Evolutionary conservation across 2,329 filamentous ascomycete genomes (phyloP).

Genomic region (Sclerotinia borealis): DNA sequence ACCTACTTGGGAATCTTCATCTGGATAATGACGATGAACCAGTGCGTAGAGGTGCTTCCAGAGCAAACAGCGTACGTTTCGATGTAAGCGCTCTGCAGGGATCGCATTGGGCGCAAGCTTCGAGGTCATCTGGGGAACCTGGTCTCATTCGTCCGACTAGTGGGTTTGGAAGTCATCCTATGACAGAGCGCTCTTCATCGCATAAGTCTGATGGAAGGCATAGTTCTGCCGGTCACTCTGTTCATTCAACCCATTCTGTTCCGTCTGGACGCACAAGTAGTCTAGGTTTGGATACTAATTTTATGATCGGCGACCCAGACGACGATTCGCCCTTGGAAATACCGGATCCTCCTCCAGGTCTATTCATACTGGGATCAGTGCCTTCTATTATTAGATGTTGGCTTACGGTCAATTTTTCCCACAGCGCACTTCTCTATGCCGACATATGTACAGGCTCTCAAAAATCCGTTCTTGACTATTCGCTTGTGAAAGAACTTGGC

Average conservation of each 20-base stretch:
- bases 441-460: conserved; percentile 90
- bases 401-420: conserved; percentile 85
- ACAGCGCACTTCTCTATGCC: conserved; percentile 82
- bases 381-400: conserved; percentile 95
- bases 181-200: conserved; percentile 87
- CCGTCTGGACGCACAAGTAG: conserved; percentile 80
- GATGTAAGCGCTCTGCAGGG: conserved; percentile 92
- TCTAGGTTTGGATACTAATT: conserved; percentile 72
- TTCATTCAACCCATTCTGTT: conserved; percentile 63
- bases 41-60: conserved; percentile 77
- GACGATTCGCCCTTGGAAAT: conserved; percentile 66
- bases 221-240: conserved; percentile 83
- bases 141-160: conserved; percentile 71
- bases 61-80: conserved; percentile 95
- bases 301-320: conserved; percentile 55
- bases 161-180: conserved; percentile 67
- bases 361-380: conserved; percentile 81
- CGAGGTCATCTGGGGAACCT: conserved; percentile 78
- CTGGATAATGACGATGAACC: conserved; percentile 84
- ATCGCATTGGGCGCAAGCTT: conserved; percentile 75
- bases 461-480: conserved; percentile 72
- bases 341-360: conserved; percentile 71
- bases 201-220: conserved; percentile 95
- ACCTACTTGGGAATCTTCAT: conserved; percentile 72
- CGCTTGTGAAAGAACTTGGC: conserved; percentile 68